These are phyloP conservation scores for Pseudodiploospora longispora DNA, from an alignment of 2,329 filamentous ascomycete species.

Conservation along the genomic window DNA sequence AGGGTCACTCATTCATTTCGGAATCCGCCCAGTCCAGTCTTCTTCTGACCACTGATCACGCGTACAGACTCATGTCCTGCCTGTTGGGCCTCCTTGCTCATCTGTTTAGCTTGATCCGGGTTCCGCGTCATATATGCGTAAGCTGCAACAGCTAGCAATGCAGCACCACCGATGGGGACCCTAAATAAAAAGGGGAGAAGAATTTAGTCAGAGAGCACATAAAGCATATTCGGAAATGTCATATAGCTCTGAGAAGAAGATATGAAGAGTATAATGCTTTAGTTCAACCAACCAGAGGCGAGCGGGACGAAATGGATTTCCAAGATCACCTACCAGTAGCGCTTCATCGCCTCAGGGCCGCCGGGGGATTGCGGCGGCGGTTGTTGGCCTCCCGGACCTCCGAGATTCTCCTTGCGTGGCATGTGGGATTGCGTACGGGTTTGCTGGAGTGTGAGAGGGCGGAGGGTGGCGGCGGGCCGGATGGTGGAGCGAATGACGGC, in stretches of 20 bases:
- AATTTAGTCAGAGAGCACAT: too few relatives aligned
- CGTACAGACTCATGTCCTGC: constrained; percentile 14
- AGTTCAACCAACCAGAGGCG: neutral
- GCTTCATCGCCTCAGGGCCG: constrained; percentile 20
- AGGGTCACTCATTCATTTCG: constrained; percentile 15
- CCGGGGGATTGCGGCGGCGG: constrained; percentile 17
- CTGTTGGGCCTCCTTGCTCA: constrained; percentile 6
- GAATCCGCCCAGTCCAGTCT: constrained; percentile 20
- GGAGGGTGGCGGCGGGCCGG: constrained; percentile 2
- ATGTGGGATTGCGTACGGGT: neutral
- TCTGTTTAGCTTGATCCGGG: constrained; percentile 7
- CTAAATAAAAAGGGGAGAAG: constrained; percentile 10
- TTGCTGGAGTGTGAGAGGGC: neutral
- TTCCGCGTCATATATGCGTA: constrained; percentile 20
- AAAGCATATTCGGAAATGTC: neutral
- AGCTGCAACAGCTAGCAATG: constrained; percentile 16
- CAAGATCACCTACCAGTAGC: constrained; percentile 21
- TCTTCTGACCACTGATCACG: constrained; percentile 23
- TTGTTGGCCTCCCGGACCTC: constrained; percentile 27
- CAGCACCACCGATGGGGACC: constrained; percentile 20
- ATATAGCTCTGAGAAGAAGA: neutral
- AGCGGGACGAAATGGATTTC: too few relatives aligned
- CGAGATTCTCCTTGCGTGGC: constrained; percentile 17
- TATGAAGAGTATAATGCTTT: neutral
- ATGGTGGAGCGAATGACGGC: constrained; percentile 1